Evolutionary conservation across 2,329 filamentous ascomycete species (phyloP).

Genomic region (Podosphaera aphanis): DNA sequence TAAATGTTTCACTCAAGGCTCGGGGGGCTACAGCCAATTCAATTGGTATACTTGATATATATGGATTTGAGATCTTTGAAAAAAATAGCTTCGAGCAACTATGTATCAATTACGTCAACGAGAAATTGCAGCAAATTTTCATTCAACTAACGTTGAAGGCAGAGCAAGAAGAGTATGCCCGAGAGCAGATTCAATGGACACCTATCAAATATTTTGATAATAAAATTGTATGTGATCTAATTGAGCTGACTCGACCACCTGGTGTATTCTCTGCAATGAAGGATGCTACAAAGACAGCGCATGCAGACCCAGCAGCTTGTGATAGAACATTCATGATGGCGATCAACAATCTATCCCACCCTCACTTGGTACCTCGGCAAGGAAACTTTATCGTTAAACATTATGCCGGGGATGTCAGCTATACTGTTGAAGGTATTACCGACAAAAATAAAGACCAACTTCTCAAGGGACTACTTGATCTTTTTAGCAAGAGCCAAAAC

Average conservation of each 20-base stretch:
- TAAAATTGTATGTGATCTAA: slow-evolving; percentile 93
- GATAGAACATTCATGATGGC: slow-evolving; percentile 91
- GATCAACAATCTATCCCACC: slow-evolving; percentile 73
- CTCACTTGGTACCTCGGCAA: slow-evolving; percentile 76
- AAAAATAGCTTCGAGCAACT: slow-evolving; percentile 98
- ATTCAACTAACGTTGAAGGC: slow-evolving; percentile 92
- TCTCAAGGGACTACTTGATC: slow-evolving; percentile 73
- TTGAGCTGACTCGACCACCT: slow-evolving; percentile 72
- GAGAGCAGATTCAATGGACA: slow-evolving; percentile 94
- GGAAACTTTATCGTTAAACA: slow-evolving; percentile 97
- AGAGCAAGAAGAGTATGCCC: slow-evolving; percentile 89
- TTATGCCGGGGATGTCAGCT: slow-evolving; percentile 90
- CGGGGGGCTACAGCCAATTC: slow-evolving; percentile 54
- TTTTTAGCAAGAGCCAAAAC: slow-evolving; percentile 68
- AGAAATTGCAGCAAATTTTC: slow-evolving; percentile 97
- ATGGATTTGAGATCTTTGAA: slow-evolving; percentile 97
- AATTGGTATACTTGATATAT: slow-evolving; percentile 95
- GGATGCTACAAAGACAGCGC: slow-evolving; percentile 93
- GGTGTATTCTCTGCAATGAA: slow-evolving; percentile 92
- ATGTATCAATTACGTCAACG: slow-evolving; percentile 99
- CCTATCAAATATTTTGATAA: slow-evolving; percentile 99
- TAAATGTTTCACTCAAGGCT: slow-evolving; percentile 72
- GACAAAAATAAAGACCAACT: slow-evolving; percentile 99
- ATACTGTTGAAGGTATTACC: slow-evolving; percentile 87
- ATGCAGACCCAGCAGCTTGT: slow-evolving; percentile 80